Evolutionary conservation across 768 basidiomycete species (phyloP).

Genomic region (Vishniacozyma victoriae): DNA sequence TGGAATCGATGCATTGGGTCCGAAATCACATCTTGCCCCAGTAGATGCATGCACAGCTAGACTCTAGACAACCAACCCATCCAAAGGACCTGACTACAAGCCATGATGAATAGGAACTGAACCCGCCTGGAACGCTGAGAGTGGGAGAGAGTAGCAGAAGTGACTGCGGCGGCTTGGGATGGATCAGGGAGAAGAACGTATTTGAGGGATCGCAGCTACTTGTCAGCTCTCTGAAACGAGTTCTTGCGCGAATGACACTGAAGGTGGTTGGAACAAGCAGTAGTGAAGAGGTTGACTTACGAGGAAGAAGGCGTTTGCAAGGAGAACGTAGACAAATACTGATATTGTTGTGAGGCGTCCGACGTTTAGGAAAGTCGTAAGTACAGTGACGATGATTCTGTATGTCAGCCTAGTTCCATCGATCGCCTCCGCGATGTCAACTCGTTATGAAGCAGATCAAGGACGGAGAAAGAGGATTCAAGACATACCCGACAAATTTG

Average conservation of each 20-base stretch:
- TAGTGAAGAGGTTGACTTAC: slow-evolving; percentile 54
- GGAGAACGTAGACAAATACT: slow-evolving; percentile 76
- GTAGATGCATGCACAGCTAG: slow-evolving; percentile 32
- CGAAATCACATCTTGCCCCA: too few relatives aligned
- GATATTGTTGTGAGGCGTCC: slow-evolving; percentile 61
- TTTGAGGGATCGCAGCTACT: slow-evolving; percentile 88
- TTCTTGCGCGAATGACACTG: too few relatives aligned
- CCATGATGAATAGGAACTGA: slow-evolving; percentile 81
- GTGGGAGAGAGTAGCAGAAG: slow-evolving; percentile 62
- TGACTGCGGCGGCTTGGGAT: slow-evolving; percentile 52
- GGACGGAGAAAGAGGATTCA: neutral
- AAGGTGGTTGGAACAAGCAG: neutral
- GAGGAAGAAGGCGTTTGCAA: slow-evolving; percentile 88
- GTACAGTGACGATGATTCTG: slow-evolving; percentile 78
- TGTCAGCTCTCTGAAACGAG: too few relatives aligned
- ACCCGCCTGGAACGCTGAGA: slow-evolving; percentile 77
- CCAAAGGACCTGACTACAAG: slow-evolving; percentile 71
- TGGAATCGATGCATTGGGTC: too few relatives aligned
- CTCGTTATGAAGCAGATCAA: neutral
- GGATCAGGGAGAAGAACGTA: slow-evolving; percentile 85
- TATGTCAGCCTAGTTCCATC: slow-evolving; percentile 3
- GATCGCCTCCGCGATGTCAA: neutral
- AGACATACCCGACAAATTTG: slow-evolving; percentile 86
- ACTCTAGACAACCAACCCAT: slow-evolving; percentile 78
- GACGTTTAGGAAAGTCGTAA: slow-evolving; percentile 62